Percentiles rank a stretch among this genome's conserved stretches.
Conservation (phyloP, 345 rosid genomes). For the Raphanus raphanistrum region DNA sequence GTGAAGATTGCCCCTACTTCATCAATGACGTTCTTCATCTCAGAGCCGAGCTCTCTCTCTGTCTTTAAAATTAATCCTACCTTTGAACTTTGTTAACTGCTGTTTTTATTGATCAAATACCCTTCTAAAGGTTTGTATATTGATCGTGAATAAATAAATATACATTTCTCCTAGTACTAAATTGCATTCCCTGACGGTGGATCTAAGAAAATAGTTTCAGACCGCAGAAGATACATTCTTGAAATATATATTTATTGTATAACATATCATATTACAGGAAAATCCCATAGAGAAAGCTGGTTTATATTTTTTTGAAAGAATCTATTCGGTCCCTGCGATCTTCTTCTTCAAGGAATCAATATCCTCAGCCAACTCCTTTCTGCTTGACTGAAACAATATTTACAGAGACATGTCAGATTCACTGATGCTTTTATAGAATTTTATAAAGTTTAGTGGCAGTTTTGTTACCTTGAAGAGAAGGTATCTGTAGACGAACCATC, state of each 20-base stretch:
- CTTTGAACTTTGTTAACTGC: too few species aligned
- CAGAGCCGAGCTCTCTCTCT: conserved; percentile 75
- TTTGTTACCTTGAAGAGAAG: conserved; percentile 92
- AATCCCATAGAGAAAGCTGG: conserved; percentile 18
- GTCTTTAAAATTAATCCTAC: conserved; percentile 9
- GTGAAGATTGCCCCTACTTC: conserved; percentile 59
- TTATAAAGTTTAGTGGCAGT: not conserved
- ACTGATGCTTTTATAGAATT: not conserved
- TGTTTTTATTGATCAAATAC: too few species aligned
- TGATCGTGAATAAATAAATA: too few species aligned
- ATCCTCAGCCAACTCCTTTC: conserved; percentile 91
- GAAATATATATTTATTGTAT: conserved; percentile 31
- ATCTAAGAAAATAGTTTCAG: conserved; percentile 13
- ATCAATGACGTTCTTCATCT: conserved; percentile 76
- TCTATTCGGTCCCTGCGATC: conserved; percentile 84
- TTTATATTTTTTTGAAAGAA: not conserved
- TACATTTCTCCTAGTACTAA: too few species aligned
- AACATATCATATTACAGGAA: conserved; percentile 26
- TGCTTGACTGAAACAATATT: conserved; percentile 67
- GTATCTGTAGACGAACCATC: conserved; percentile 99
- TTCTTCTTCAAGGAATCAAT: conserved; percentile 92
- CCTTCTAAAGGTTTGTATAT: too few species aligned
- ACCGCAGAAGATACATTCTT: conserved; percentile 28
- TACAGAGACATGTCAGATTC: not conserved
- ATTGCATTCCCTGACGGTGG: not conserved